Evolutionary conservation across 2,329 filamentous ascomycete genomes (phyloP).

Genomic region (Neonectria faginata): DNA sequence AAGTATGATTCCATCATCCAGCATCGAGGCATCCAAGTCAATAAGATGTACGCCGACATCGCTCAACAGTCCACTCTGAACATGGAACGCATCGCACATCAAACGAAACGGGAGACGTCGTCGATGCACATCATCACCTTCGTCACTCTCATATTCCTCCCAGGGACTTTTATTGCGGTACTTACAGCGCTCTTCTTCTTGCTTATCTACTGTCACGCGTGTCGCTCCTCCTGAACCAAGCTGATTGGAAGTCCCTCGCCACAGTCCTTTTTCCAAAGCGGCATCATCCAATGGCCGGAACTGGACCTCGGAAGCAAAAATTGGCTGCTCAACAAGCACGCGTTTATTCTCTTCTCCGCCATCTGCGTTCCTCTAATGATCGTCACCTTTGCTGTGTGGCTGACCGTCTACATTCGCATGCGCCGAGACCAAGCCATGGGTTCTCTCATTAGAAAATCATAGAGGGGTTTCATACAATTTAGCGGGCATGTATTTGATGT

Average conservation of each 20-base stretch:
- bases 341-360: slow-evolving; percentile 24
- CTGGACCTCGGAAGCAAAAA: background rate
- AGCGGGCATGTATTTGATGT: too few relatives aligned
- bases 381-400: slow-evolving; percentile 21
- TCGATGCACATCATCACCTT: slow-evolving; percentile 37
- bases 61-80: slow-evolving; percentile 22
- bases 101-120: slow-evolving; percentile 34
- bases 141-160: slow-evolving; percentile 33
- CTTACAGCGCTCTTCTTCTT: background rate
- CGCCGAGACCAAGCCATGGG: too few relatives aligned
- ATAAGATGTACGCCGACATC: slow-evolving; percentile 32
- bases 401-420: background rate
- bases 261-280: slow-evolving; percentile 35
- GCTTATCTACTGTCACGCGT: background rate
- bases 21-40: slow-evolving; percentile 24
- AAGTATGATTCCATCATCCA: slow-evolving; percentile 34
- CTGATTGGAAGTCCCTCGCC: slow-evolving; percentile 8
- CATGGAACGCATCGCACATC: slow-evolving; percentile 25
- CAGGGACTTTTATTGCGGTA: slow-evolving; percentile 37
- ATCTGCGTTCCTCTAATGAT: slow-evolving; percentile 9
- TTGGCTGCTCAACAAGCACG: slow-evolving; percentile 8
- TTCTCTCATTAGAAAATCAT: too few relatives aligned
- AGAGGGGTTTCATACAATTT: too few relatives aligned
- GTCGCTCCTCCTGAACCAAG: background rate
- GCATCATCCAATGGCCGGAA: slow-evolving; percentile 28